Evolutionary conservation across 2,329 filamentous ascomycete genomes (phyloP).

Genomic region (Fusarium napiforme): DNA sequence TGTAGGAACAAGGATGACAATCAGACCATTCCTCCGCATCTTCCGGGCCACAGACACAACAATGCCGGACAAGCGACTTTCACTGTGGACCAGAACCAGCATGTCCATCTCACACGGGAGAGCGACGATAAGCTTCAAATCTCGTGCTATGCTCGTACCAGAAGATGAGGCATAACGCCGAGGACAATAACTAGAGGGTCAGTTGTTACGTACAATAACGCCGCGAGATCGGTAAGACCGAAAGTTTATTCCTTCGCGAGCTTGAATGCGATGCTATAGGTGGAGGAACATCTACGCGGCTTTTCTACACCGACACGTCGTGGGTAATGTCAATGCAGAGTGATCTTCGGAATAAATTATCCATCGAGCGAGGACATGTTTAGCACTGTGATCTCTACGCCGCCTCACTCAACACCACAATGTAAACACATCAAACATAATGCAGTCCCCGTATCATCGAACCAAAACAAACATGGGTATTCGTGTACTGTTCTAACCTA

Average conservation of each 20-base stretch:
- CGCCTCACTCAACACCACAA: neutral
- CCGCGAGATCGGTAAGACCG: neutral
- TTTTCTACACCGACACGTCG: neutral
- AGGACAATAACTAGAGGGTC: neutral
- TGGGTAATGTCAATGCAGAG: neutral
- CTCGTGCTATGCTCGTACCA: neutral
- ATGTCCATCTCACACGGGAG: neutral
- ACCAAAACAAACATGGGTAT: neutral
- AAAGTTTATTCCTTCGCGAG: neutral
- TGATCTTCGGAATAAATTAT: neutral
- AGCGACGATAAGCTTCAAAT: neutral
- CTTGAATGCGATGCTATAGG: neutral
- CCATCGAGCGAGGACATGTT: neutral
- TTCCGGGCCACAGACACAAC: neutral
- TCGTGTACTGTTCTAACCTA: constrained; percentile 1
- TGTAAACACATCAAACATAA: neutral
- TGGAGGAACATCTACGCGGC: neutral
- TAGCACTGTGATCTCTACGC: too few relatives aligned
- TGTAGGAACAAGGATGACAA: neutral
- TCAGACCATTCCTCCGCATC: neutral
- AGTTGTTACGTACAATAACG: neutral
- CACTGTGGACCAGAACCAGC: rapidly evolving
- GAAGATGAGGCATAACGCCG: too few relatives aligned
- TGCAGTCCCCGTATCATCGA: neutral
- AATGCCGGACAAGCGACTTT: neutral